A percentile compares a stretch with the other conserved stretches of the same genome.
Conservation (phyloP, 1,139 yeast species). For the Candida sanyaensis region DNA sequence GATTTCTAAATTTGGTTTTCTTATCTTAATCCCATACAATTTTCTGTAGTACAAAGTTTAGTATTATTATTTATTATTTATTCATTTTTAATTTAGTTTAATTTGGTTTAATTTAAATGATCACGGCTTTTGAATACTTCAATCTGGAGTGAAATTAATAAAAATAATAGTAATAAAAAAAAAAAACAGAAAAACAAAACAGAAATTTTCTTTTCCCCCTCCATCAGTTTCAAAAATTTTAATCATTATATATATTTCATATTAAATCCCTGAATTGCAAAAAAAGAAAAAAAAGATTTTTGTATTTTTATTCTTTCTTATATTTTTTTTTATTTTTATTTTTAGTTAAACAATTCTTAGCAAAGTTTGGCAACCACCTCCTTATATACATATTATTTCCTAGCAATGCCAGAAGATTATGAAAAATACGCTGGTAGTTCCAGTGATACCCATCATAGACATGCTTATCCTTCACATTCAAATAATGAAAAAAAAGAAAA, state of each 20-base stretch:
- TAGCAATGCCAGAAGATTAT: conserved; percentile 8
- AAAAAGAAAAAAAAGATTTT: too few species aligned
- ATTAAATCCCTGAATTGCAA: too few species aligned
- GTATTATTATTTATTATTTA: not conserved
- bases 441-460: conserved; percentile 7
- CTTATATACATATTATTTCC: not conserved
- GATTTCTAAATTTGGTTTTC: not conserved
- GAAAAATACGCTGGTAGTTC: conserved; percentile 11
- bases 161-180: too few species aligned
- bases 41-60: too few species aligned
- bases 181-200: too few species aligned
- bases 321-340: not conserved
- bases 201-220: too few species aligned
- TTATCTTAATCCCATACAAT: not conserved
- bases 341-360: not conserved
- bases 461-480: conserved; percentile 9
- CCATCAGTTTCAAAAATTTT: too few species aligned
- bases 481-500: conserved; percentile 3
- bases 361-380: not conserved
- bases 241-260: too few species aligned
- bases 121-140: not conserved
- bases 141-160: not conserved
- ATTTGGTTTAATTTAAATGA: too few species aligned
- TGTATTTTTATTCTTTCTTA: not conserved
- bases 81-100: not conserved